Evolutionary conservation across 2,329 filamentous ascomycete genomes (phyloP), one percentile per base, ranked within the genome.

Genomic region (Aspergillus caelatus): DNA sequence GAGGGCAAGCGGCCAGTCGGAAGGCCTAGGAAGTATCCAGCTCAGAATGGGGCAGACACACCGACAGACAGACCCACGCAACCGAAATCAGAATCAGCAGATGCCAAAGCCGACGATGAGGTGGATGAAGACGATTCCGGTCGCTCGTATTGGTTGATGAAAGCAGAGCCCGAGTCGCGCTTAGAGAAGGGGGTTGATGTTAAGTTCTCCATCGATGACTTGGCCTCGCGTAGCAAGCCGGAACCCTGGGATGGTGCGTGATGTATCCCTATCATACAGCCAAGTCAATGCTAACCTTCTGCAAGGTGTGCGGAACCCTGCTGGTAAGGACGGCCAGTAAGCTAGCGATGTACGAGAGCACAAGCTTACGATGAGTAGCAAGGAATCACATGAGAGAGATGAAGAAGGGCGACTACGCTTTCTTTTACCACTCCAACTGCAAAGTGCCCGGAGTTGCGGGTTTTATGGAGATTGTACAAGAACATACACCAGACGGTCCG

Each of bases 381-480:
- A 88, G 92, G 30, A 98, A 97, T 73, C 93, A 97, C 75, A 89
- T 99, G 80, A 88, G 92, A 34, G 87, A 88, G 10, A 99, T 99
- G 95, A 93, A 92, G 71, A 88, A 89, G 61, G 94, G 94, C 57
- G 95, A 99, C 74, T 84, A 94, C 36, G 94, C 93, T 30, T 98
- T 99, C 81, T 98, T 99, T 81, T 98, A 98, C 75, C 94, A 97
- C 79, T 96, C 92, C 54, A 96, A 95, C 72, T 95, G 92, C 79
- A 96, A 96, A 75, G 86, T 90, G 28, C 93, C 94, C 0, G 94
- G 92, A 2, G 93, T 98, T 55, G 93, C 90, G 1, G 94, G 94
- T 1, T 87, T 90, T 21, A 94, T 97, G 91, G 91, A 95, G 72
- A 91, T 99, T 66, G 93, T 96, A 19, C 85, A 87, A 67, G 94